Evolutionary conservation across 2,329 filamentous ascomycete species (phyloP).

Genomic region (Tolypocladium sp.): DNA sequence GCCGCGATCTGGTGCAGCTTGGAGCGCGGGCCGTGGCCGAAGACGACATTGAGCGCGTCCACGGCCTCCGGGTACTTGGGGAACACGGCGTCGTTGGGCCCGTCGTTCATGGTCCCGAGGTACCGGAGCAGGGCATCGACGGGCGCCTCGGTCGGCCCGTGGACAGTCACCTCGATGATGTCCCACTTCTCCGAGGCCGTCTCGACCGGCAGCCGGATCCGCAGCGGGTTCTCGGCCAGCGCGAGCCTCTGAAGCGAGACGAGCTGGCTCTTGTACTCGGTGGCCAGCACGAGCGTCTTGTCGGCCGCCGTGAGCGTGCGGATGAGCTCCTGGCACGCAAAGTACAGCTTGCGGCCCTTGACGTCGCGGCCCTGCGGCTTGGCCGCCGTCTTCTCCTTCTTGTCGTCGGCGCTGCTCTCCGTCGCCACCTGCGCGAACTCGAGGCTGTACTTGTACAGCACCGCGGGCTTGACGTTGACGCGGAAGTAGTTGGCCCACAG

Average conservation of each 20-base stretch:
- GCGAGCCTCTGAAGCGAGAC: slow-evolving; percentile 27
- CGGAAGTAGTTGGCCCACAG: slow-evolving; percentile 49
- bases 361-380: slow-evolving; percentile 17
- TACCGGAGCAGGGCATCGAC: slow-evolving; percentile 35
- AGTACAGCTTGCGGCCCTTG: slow-evolving; percentile 33
- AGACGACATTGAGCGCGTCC: slow-evolving; percentile 42
- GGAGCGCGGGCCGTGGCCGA: slow-evolving; percentile 33
- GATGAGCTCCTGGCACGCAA: slow-evolving; percentile 30
- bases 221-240: slow-evolving; percentile 22
- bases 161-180: slow-evolving; percentile 31
- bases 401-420: slow-evolving; percentile 3
- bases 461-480: slow-evolving; percentile 25
- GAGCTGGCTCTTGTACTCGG: slow-evolving; percentile 43
- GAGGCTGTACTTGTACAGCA: slow-evolving; percentile 37
- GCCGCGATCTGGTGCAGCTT: slow-evolving; percentile 23
- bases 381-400: slow-evolving; percentile 4
- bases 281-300: slow-evolving; percentile 24
- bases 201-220: slow-evolving; percentile 23
- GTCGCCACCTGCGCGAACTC: slow-evolving; percentile 18
- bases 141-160: slow-evolving; percentile 26
- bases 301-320: slow-evolving; percentile 20
- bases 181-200: slow-evolving; percentile 20
- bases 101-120: slow-evolving; percentile 30
- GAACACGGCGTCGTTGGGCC: slow-evolving; percentile 25
- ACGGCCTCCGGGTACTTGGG: slow-evolving; percentile 39